Evolutionary conservation across 2,329 filamentous ascomycete genomes (phyloP), one percentile per base, ranked within the genome.

Genomic region (Cercospora sojina): DNA sequence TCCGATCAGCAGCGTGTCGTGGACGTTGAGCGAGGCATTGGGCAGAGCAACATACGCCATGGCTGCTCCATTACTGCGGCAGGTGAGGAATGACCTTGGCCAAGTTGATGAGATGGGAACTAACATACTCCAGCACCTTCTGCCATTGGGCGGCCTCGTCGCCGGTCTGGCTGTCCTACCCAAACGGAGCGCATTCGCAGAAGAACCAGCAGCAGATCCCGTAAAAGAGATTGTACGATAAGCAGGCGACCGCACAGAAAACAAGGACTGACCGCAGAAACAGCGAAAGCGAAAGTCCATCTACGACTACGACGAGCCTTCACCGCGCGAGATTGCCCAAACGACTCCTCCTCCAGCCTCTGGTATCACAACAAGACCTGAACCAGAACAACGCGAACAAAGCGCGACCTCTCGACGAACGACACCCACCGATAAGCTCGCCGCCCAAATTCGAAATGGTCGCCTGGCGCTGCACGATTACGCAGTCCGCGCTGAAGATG

Each of bases 401-500:
- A 70, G 71, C 72, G 10, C 41, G 20, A 47, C 27, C 8, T 16
- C 32, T 16, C 74, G 72, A 67, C 67, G 67, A 59, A 91, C 92
- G 13, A 92, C 93, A 23, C 93, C 93, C 13, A 98, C 95, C 71
- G 93, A 97, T 80, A 90, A 93, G 59, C 87, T 99, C 41, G 92
- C 95, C 66, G 85, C 85, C 35, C 89, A 97, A 78, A 90, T 99
- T 76, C 88, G 91, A 74, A 86, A 85, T 73, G 91, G 86, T 67
- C 92, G 95, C 67, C 84, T 97, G 69, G 90, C 90, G 78, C 83
- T 97, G 53, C 91, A 98, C 83, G 80, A 84, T 61, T 88, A 93
- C 76, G 90, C 91, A 66, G 87, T 89, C 64, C 80, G 84, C 64
- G 87, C 90, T 74, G 94, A 98, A 83, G 89, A 92, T 79, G 86